Base-by-base conservation (phyloP, 257 asterid species). In the Penstemon davidsonii region DNA sequence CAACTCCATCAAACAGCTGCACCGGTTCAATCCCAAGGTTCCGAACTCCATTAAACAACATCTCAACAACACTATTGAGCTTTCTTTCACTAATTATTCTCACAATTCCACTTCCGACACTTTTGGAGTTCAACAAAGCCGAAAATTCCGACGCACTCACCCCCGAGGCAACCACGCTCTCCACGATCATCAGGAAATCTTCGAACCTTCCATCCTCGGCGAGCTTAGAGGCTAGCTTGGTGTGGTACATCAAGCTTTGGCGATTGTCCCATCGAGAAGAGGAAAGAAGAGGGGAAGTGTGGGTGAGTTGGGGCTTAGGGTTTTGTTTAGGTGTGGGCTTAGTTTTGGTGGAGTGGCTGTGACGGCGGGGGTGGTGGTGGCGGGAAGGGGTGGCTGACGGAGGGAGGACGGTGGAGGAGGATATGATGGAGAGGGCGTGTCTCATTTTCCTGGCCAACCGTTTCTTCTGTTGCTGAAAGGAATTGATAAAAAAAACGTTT, bases 171-270 rank as follows among this genome's bases (percentile, higher is more conserved):
- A 81, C 82, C 66, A 77, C 73, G 71, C 77, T 82, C 68, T 92
- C 97, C 15, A 80, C 80, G 43, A 92, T 75, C 93, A 81, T 85
- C 52, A 92, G 56, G 18, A 86, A 92, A 36, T 88, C 97, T 44
- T 68, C 72, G 62, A 92, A 86, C 79, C 85, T 84, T 61, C 98
- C 98, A 6, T 82, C 88, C 55, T 78, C 82, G 0, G 90, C 91
- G 63, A 90, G 85, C 78, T 86, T 87, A 4, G 96, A 86, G 13
- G 97, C 95, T 25, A 90, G 74, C 56, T 85, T 82, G 12, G 96
- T 83, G 79, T 86, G 74, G 83, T 88, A 78, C 56, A 70, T 77
- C n/a, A 81, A 76, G 69, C 76, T 63, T 12, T 47, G 74, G 63
- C 84, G 79, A 49, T 73, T 74, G 71, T 85, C 76, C 80, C 79